Evolutionary conservation across 2,329 filamentous ascomycete genomes (phyloP), one percentile per base, ranked within the genome.

Genomic region (Stachybotrys elegans): DNA sequence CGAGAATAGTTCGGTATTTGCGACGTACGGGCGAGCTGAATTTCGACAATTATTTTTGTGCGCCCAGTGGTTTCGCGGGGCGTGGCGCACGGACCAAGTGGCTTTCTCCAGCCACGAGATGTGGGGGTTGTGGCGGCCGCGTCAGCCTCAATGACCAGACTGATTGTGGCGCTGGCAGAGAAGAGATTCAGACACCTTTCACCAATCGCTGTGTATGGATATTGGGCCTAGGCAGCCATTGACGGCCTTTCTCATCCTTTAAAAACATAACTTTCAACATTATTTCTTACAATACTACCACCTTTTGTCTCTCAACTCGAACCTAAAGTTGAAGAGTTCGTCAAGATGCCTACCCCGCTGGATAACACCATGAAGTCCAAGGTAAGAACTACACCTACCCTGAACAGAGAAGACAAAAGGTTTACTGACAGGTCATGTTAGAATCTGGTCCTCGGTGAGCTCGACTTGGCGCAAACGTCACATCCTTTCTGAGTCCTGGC

Each of bases 341-440:
- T 19, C 52, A 75, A 59, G 8, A 87, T 87, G 84, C 81, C 83
- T 40, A 89, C 84, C 46, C 73, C 76, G 22, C 63, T 89, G 4
- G 85, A 89, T 58, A 78, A 74, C 61, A 81, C 78, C 9, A 68
- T 88, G 67, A 83, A 76, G 55, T 88, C 84, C 43, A 84, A 83
- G 71, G 84, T 86, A 67, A 45, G 66, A 6, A 27, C 7, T 27
- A 6, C n/a, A n/a, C 9, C 21, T n/a, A n/a, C n/a, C n/a, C n/a
- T n/a, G n/a, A n/a, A n/a, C n/a, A n/a, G n/a, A n/a, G n/a, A n/a
- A n/a, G n/a, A n/a, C n/a, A n/a, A n/a, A n/a, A n/a, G n/a, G n/a
- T n/a, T n/a, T n/a, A n/a, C n/a, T n/a, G n/a, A n/a, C n/a, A n/a
- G n/a, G n/a, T n/a, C n/a, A n/a, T n/a, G n/a, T 34, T 57, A 88